Conservation (phyloP, 2,329 filamentous ascomycete species). For the Hypoxylon sp. region DNA sequence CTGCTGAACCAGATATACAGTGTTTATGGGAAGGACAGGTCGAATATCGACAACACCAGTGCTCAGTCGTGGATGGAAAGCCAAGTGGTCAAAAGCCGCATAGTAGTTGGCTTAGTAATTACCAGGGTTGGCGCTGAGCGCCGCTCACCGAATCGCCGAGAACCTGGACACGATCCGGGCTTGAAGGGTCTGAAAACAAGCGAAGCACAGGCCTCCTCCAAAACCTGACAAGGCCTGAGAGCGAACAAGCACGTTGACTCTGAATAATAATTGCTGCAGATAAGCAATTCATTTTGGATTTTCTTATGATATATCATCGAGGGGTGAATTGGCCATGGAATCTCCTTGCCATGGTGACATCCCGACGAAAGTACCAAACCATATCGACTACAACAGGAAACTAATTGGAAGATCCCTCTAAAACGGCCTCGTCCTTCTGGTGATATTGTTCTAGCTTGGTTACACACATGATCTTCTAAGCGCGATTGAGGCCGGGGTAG, state of each 20-base stretch:
- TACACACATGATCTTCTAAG: constrained; percentile 14
- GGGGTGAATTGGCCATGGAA: constrained; percentile 1
- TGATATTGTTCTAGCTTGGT: constrained; percentile 22
- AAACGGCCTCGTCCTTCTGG: constrained; percentile 20
- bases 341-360: constrained; percentile 13
- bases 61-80: constrained; percentile 2
- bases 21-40: constrained; percentile 17
- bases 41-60: constrained; percentile 13
- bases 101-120: constrained; percentile 23
- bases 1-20: constrained; percentile 25
- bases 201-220: constrained; percentile 30
- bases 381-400: constrained; percentile 23
- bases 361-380: constrained; percentile 10
- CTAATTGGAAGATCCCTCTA: constrained; percentile 19
- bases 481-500: constrained; percentile 17
- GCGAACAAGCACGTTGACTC: constrained; percentile 17
- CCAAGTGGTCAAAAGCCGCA: neutral
- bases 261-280: neutral
- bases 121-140: constrained; percentile 4
- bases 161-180: constrained; percentile 2
- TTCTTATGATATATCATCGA: neutral
- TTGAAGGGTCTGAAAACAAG: constrained; percentile 15
- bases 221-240: constrained; percentile 11
- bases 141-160: constrained; percentile 24
- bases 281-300: neutral